These are phyloP conservation scores for Paramecium tetraurelia DNA, from an alignment of 73 alveolate species.

Conservation along the genomic window DNA sequence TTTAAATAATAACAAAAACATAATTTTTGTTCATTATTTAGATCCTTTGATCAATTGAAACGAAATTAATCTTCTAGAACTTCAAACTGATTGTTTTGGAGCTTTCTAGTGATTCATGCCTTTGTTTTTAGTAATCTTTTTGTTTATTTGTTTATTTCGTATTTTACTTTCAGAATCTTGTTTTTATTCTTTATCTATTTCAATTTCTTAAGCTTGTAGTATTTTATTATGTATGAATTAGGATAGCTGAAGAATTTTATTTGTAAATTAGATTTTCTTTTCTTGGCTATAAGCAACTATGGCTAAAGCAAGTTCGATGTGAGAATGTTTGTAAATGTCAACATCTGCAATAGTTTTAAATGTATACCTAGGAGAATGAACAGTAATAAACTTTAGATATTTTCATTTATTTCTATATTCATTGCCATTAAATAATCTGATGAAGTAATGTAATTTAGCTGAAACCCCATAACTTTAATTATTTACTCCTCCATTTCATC, in stretches of 20 bases:
- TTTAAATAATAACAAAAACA: background rate
- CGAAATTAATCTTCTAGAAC: background rate
- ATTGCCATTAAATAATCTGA: background rate
- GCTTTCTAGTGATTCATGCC: background rate
- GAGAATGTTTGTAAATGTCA: background rate
- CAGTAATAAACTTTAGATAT: background rate
- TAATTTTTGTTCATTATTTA: background rate
- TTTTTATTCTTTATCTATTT: background rate
- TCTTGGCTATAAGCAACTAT: background rate
- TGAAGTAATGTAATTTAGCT: background rate
- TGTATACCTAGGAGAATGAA: background rate
- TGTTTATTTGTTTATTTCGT: background rate
- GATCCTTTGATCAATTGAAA: background rate
- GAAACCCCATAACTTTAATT: background rate
- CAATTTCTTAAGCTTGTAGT: background rate
- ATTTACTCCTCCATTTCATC: background rate
- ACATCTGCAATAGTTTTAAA: background rate
- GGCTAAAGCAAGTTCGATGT: background rate
- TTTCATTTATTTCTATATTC: background rate
- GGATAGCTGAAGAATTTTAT: background rate
- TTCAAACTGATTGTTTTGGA: background rate
- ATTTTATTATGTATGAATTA: background rate
- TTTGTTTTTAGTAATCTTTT: background rate
- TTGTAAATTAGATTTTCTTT: background rate
- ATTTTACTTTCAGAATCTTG: background rate